Conservation (phyloP, 1,284 basidiomycete species). For the Anthracocystis setariae region DNA sequence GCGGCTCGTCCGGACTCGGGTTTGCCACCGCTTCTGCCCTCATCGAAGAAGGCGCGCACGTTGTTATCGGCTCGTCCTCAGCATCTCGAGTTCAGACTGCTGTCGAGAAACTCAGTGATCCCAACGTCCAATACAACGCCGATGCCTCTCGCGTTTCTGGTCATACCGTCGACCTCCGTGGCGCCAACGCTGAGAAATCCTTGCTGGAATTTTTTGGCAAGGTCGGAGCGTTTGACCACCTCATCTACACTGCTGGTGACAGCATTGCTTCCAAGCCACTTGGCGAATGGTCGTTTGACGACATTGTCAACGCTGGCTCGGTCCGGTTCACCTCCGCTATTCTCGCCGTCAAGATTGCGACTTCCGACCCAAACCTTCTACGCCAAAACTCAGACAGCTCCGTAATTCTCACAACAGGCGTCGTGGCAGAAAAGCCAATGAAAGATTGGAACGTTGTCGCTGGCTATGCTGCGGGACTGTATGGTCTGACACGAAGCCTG, state of each 20-base stretch:
- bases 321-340: constrained; percentile 33
- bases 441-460: constrained; percentile 17
- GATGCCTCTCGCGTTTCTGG: constrained; percentile 32
- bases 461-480: constrained; percentile 16
- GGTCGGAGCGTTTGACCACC: constrained; percentile 42
- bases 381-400: constrained; percentile 8
- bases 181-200: constrained; percentile 13
- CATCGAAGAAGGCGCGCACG: constrained; percentile 48
- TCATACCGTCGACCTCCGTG: constrained; percentile 30
- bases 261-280: constrained; percentile 13
- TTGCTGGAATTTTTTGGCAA: constrained; percentile 29
- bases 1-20: constrained; percentile 47
- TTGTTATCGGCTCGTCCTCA: constrained; percentile 38
- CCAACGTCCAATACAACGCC: constrained; percentile 40
- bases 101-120: constrained; percentile 27
- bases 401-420: constrained; percentile 42
- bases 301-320: constrained; percentile 22
- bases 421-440: constrained; percentile 26
- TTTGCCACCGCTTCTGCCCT: constrained; percentile 43
- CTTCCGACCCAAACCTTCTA: constrained; percentile 2
- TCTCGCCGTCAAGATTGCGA: constrained; percentile 37
- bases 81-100: constrained; percentile 17
- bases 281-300: constrained; percentile 18
- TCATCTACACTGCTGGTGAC: constrained; percentile 50
- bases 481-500: constrained; percentile 27